Base-by-base conservation (phyloP, 2,329 filamentous ascomycete genomes). In the Fusarium nisikadoi region DNA sequence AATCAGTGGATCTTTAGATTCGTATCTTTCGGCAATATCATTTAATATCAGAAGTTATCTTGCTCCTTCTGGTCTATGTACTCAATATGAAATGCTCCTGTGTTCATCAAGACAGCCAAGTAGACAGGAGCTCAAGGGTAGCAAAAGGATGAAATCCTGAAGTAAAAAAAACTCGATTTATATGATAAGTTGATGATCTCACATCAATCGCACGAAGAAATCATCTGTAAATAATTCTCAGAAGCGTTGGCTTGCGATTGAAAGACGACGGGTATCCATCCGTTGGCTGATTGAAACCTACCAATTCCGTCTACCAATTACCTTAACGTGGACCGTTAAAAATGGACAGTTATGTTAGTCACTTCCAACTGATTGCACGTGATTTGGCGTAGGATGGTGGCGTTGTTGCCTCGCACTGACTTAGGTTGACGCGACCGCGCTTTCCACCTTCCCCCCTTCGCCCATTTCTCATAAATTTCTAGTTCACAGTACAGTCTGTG, bases 331-430 rank as follows among this genome's bases (percentile, higher is more conserved):
- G 23, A 25, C 23, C 23, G 23, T 25, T 29, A 29, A 45, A 33
- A 29, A 25, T 57, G 38, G 17, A 11, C 5, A 29, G 29, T 31
- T 19, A 35, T 16, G 11, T 29, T 29, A 29, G 27, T 43, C 54
- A 14, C 39, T 13, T 23, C 20, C 29, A 23, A 23, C 47, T 11
- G 9, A 1, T 2, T 3, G 49, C 82, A 83, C 79, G 80, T 83
- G 82, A 79, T 41, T 76, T 83, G 81, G 82, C 81, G 82, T 83
- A 62, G 52, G 11, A 46, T 58, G 62, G 72, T 70, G 73, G 71
- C 71, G 64, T 62, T 74, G 65, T 54, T 77, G 76, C 76, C 75
- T 77, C 73, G 43, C 46, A 7, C 29, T 23, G 23, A 19, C 11
- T 2, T 23, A 49, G 31, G 61, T 53, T 58, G 75, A 81, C 82